Conservation (phyloP, 305 asterid genomes). For the Ajuga reptans region DNA sequence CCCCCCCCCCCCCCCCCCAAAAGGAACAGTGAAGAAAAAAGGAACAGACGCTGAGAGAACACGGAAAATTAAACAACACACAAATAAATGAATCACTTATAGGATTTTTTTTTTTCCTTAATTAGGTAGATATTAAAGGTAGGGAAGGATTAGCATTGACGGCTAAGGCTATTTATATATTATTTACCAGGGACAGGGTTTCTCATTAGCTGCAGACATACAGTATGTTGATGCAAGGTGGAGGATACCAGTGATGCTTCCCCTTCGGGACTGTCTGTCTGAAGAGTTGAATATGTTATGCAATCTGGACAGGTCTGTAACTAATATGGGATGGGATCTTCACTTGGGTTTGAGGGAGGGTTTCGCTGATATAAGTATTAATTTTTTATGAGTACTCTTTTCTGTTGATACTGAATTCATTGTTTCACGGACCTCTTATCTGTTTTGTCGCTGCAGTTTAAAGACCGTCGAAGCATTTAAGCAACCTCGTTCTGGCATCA, state of each 20-base stretch:
- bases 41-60: no score
- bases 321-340: background rate
- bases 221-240: slow-evolving; percentile 93
- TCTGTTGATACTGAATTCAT: slow-evolving; percentile 13
- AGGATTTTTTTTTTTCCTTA: background rate
- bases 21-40: background rate
- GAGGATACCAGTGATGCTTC: slow-evolving; percentile 74
- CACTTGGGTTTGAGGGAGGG: background rate
- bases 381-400: background rate
- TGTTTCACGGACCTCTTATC: slow-evolving; percentile 26
- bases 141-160: background rate
- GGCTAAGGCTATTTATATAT: slow-evolving; percentile 2
- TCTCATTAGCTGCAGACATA: slow-evolving; percentile 85
- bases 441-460: slow-evolving; percentile 50
- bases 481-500: slow-evolving; percentile 63
- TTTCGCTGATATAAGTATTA: background rate
- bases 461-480: slow-evolving; percentile 52
- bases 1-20: background rate
- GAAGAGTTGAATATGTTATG: slow-evolving; percentile 69
- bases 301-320: slow-evolving; percentile 66
- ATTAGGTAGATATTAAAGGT: background rate
- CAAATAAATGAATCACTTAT: background rate
- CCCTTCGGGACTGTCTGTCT: slow-evolving; percentile 76
- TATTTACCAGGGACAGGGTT: slow-evolving; percentile 75
- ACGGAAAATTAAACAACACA: no score